phyloP scores from a whole-genome alignment of 495 filamentous ascomycete species.

The Emericellopsis terricola region DNA sequence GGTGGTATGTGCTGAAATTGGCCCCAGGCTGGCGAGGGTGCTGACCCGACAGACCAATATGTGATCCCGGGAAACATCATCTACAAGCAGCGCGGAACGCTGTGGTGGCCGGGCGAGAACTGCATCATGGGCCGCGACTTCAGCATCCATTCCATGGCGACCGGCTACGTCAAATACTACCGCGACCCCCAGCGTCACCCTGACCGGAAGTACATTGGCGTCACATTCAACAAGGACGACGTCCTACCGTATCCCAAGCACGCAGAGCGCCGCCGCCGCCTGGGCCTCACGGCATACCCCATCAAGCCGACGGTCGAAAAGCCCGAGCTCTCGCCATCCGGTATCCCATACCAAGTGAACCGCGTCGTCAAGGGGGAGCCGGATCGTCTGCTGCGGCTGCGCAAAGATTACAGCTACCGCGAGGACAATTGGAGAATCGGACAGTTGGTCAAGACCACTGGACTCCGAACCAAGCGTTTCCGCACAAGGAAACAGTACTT shows the following conservation, averaged over 20 bases:
- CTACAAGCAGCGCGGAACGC: conserved; percentile 86
- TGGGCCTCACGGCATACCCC: conserved; percentile 44
- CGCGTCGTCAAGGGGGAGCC: conserved; percentile 17
- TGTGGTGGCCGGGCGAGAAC: conserved; percentile 91
- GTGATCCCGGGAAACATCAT: conserved; percentile 94
- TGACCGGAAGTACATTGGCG: conserved; percentile 77
- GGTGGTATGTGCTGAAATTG: conserved; percentile 38
- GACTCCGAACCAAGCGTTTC: conserved; percentile 7
- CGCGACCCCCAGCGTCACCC: conserved; percentile 63
- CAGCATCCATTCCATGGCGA: conserved; percentile 72
- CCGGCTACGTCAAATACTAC: conserved; percentile 94
- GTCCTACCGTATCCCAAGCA: conserved; percentile 56
- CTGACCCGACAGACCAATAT: conserved; percentile 48
- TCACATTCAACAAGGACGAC: conserved; percentile 62
- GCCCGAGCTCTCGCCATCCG: conserved; percentile 17
- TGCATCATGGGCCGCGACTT: conserved; percentile 89
- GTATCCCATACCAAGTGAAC: conserved; percentile 23
- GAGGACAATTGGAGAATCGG: conserved; percentile 80
- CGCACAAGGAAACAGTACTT: conserved; percentile 9
- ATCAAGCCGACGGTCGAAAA: conserved; percentile 7
- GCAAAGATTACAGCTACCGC: conserved; percentile 61
- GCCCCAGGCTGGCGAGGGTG: no score
- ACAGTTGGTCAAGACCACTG: conserved; percentile 16
- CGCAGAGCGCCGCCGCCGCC: conserved; percentile 43
- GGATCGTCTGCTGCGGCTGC: conserved; percentile 30